phyloP scores from a whole-genome alignment of 1,284 basidiomycete species.

The Hemileia vastatrix region DNA sequence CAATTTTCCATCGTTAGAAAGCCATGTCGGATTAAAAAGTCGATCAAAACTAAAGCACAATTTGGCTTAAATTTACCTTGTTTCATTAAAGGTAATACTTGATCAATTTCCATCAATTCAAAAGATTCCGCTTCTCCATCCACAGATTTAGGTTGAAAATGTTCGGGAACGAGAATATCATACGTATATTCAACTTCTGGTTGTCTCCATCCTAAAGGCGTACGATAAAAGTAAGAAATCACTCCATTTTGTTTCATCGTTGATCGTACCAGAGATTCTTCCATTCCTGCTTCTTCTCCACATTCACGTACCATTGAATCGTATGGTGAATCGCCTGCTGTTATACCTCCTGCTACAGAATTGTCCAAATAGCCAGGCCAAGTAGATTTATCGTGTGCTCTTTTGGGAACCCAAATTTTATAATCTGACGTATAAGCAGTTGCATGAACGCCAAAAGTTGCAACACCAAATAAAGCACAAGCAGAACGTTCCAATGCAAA shows the following conservation, averaged over 20 bases:
- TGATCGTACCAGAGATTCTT: slow-evolving; percentile 54
- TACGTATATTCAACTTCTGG: slow-evolving; percentile 66
- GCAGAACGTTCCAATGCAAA: slow-evolving; percentile 84
- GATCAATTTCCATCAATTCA: slow-evolving; percentile 43
- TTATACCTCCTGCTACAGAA: slow-evolving; percentile 52
- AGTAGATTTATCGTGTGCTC: slow-evolving; percentile 74
- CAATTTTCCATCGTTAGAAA: slow-evolving; percentile 49
- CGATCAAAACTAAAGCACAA: slow-evolving; percentile 52
- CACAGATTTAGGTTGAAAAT: no score
- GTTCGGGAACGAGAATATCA: slow-evolving; percentile 64
- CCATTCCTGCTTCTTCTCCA: slow-evolving; percentile 77
- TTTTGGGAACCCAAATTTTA: slow-evolving; percentile 73
- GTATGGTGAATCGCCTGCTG: slow-evolving; percentile 60
- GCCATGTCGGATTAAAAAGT: slow-evolving; percentile 52
- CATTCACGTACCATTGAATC: slow-evolving; percentile 82
- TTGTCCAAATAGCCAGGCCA: no score
- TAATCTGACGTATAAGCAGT: slow-evolving; percentile 46
- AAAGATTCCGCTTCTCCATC: slow-evolving; percentile 49
- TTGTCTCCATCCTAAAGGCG: no score
- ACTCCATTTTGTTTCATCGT: slow-evolving; percentile 57
- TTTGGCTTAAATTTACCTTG: slow-evolving; percentile 51
- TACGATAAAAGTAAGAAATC: slow-evolving; percentile 62
- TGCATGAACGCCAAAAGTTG: slow-evolving; percentile 80
- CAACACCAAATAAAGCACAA: slow-evolving; percentile 74
- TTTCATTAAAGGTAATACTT: slow-evolving; percentile 23